Percentiles rank a stretch among this genome's conserved stretches.
phyloP scores from a whole-genome alignment of 2,329 filamentous ascomycete species.

The Pyricularia grisea region DNA sequence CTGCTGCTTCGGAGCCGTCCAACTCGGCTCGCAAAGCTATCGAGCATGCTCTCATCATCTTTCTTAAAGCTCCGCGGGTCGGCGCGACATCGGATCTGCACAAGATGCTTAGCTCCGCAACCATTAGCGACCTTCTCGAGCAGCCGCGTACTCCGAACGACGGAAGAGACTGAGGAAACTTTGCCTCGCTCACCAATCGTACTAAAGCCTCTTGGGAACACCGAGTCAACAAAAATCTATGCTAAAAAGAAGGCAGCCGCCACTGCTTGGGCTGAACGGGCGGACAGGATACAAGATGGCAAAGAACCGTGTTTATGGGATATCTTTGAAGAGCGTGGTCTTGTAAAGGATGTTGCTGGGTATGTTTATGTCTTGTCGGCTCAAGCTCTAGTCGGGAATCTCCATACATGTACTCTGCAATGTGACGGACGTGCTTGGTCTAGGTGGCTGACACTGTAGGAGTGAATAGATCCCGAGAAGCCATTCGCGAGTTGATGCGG shows the following conservation, averaged over 20 bases:
- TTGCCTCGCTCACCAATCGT: background rate
- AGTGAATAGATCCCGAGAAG: conserved; percentile 29
- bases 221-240: conserved; percentile 24
- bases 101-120: background rate
- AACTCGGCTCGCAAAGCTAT: background rate
- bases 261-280: conserved; percentile 36
- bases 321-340: conserved; percentile 61
- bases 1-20: background rate
- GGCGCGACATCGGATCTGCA: background rate
- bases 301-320: conserved; percentile 47
- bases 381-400: conserved; percentile 10
- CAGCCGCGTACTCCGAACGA: background rate
- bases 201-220: conserved; percentile 9
- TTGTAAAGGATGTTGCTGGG: conserved; percentile 67
- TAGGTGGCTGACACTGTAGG: conserved; percentile 3
- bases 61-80: background rate
- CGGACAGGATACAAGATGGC: conserved; percentile 38
- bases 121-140: background rate
- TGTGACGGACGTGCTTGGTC: background rate
- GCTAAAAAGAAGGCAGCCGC: conserved; percentile 32
- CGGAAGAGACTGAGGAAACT: background rate
- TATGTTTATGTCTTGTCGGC: conserved; percentile 26
- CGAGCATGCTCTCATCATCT: background rate
- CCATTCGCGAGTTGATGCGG: conserved; percentile 55
- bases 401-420: background rate